Percentiles rank a stretch among this genome's conserved stretches.
Conservation (phyloP, 2,329 filamentous ascomycete genomes). For the Stagonosporopsis rhizophila region DNA sequence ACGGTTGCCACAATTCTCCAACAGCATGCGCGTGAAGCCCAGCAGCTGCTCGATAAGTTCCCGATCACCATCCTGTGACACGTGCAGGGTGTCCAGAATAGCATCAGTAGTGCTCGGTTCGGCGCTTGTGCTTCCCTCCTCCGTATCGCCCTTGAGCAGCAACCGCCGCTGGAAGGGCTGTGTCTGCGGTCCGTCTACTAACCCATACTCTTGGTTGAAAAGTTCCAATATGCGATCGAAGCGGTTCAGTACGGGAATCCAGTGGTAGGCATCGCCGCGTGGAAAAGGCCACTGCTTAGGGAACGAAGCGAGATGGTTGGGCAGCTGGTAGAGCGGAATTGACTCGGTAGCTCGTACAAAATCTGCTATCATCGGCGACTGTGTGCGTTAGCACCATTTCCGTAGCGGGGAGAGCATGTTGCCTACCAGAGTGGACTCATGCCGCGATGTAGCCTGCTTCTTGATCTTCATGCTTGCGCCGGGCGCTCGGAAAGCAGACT, state of each 20-base stretch:
- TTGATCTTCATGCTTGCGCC: constrained; percentile 61
- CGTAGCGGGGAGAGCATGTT: not conserved
- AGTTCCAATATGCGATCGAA: constrained; percentile 88
- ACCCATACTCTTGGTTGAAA: constrained; percentile 80
- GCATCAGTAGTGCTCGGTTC: constrained; percentile 57
- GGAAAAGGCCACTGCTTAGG: constrained; percentile 94
- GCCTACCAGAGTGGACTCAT: constrained; percentile 60
- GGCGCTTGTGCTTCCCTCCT: constrained; percentile 46
- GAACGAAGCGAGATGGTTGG: constrained; percentile 77
- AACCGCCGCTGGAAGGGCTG: constrained; percentile 74
- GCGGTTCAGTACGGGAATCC: constrained; percentile 92
- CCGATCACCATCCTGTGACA: constrained; percentile 77
- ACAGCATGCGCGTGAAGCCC: constrained; percentile 82
- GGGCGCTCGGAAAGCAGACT: constrained; percentile 45
- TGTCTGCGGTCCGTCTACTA: constrained; percentile 81
- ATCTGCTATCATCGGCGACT: constrained; percentile 87
- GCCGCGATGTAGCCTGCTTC: constrained; percentile 61
- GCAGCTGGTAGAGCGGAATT: constrained; percentile 76
- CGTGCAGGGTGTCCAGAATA: constrained; percentile 62
- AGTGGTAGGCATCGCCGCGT: constrained; percentile 94
- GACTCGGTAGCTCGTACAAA: constrained; percentile 77
- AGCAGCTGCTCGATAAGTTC: constrained; percentile 81
- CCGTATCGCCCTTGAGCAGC: constrained; percentile 65
- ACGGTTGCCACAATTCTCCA: constrained; percentile 95
- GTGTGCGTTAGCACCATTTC: constrained; percentile 23